Base-by-base conservation (phyloP, 2,329 filamentous ascomycete species). In the Tolypocladium paradoxum region DNA sequence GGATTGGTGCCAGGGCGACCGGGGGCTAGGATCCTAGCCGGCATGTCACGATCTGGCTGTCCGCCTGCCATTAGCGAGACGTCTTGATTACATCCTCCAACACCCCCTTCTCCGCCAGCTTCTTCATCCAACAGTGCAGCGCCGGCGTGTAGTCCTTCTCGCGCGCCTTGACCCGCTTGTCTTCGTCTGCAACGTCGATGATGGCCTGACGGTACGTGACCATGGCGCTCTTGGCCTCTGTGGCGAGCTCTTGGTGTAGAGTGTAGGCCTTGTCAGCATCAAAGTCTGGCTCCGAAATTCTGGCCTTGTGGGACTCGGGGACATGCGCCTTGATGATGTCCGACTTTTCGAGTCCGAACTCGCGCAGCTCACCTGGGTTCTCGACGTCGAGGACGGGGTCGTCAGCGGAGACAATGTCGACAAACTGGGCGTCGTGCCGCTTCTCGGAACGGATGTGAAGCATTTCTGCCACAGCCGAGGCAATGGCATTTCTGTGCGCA, bases 81-180 rank as follows among this genome's bases (percentile, higher is more conserved):
- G 57, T 55, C 16, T 61, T 62, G 12, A 72, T 66, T 5, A 70
- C 48, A 36, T 74, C 68, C 58, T 74, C 70, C 53, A 93, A 66
- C 2, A 81, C 69, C 1, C 81, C 82, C 60, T 85, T 84, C 55
- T 83, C 81, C 1, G 85, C 85, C 54, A 95, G 74, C 56, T 79
- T 80, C 57, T 78, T 77, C 46, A 91, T 68, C 83, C 88, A 92
- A 37, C 69, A 73, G 60, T 87, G 82, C 24, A 92, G 75, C 0
- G 83, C 80, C 1, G 82, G 81, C 0, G 81, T 83, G 62, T 87
- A 88, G 62, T 95, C 87, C 61, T 82, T 77, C 61, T 79, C 77
- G 2, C 83, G 73, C 31, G 76, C 76, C 24, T 70, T 69, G 4
- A 82, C 79, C 48, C 77, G 75, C 47, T 73, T 68, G 24, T 78